Evolutionary conservation across 352 stramenopile species (phyloP), one percentile per base, ranked within the genome.

Genomic region (Phytophthora tubulina): DNA sequence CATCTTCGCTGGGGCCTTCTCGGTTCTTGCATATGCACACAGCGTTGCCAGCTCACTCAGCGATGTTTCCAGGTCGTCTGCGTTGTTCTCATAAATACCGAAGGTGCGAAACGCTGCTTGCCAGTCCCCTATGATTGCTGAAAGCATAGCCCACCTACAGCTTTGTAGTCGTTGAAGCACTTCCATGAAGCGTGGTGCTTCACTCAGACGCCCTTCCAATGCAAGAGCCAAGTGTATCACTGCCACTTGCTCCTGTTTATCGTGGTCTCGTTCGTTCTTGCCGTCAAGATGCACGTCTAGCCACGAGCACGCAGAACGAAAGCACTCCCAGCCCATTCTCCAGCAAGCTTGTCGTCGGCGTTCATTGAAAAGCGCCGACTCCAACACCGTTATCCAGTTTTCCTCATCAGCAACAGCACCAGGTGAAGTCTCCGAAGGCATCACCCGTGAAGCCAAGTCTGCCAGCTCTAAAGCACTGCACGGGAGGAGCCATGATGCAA

Each of bases 271-370:
- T 36, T 55, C 36, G 5, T 57, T 65, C 17, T 79, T 80, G 17
- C 71, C 72, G 10, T 65, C 39, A 41, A 88, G 46, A 6, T 49
- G 39, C 4, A 94, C 59, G 17, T 94, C 62, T 53, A 93, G 67
- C 83, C 81, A 93, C 45, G 75, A 73, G 30, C 81, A 91, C 3
- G 80, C 78, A 2, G 75, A 72, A 1, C 80, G 84, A 63, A 95
- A 92, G 54, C 84, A 93, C 31, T 84, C 76, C 88, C 88, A 95
- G 8, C 84, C 84, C n/a, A 80, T 64, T 1, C 71, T 60, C 88
- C 88, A 95, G 27, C 66, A 63, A 41, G 48, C 44, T 7, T 73
- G 85, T 33, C 59, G 54, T 6, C 62, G 44, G 1, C 75, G 61
- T 35, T 85, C 75, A 7, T 46, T 54, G 4, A 63, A 15, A 7